A percentile compares a stretch with the other conserved stretches of the same genome.
phyloP scores from a whole-genome alignment of 2,329 filamentous ascomycete genomes.

The Fusarium proliferatum region DNA sequence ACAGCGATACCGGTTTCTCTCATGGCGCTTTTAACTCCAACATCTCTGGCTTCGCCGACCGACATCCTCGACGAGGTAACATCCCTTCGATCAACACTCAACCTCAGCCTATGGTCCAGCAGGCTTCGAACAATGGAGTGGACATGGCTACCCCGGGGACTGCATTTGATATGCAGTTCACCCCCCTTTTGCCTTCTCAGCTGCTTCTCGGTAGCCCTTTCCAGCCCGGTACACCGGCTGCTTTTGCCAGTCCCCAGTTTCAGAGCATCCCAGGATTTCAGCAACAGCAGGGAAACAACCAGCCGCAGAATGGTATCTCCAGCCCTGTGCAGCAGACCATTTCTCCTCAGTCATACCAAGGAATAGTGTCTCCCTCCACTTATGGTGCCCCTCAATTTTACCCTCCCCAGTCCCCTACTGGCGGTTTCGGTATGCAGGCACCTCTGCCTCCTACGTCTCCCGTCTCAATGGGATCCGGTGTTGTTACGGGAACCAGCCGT shows the following conservation, averaged over 20 bases:
- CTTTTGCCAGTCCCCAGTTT: conserved; percentile 92
- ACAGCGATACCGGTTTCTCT: conserved; percentile 88
- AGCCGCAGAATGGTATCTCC: conserved; percentile 70
- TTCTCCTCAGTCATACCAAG: conserved; percentile 85
- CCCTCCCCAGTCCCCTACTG: conserved; percentile 88
- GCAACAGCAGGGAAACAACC: conserved; percentile 64
- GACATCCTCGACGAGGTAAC: conserved; percentile 85
- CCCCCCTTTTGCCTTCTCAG: conserved; percentile 92
- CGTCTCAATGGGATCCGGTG: conserved; percentile 79
- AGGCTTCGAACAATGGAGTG: conserved; percentile 62
- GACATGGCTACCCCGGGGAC: conserved; percentile 90
- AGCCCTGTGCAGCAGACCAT: conserved; percentile 83
- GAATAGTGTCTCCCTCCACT: conserved; percentile 85
- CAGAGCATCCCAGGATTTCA: conserved; percentile 84
- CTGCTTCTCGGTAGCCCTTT: conserved; percentile 95
- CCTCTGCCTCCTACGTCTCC: conserved; percentile 75
- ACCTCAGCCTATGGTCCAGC: conserved; percentile 70
- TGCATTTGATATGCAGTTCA: conserved; percentile 98
- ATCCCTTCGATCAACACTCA: conserved; percentile 94
- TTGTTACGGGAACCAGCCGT: conserved; percentile 90
- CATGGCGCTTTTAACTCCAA: conserved; percentile 93
- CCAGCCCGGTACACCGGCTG: conserved; percentile 90
- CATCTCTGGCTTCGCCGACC: conserved; percentile 84
- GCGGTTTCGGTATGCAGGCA: conserved; percentile 71
- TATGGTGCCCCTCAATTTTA: conserved; percentile 86